These are phyloP conservation scores for Mucor indicus DNA, from an alignment of 371 early-diverging fungal species.

Conservation along the genomic window DNA sequence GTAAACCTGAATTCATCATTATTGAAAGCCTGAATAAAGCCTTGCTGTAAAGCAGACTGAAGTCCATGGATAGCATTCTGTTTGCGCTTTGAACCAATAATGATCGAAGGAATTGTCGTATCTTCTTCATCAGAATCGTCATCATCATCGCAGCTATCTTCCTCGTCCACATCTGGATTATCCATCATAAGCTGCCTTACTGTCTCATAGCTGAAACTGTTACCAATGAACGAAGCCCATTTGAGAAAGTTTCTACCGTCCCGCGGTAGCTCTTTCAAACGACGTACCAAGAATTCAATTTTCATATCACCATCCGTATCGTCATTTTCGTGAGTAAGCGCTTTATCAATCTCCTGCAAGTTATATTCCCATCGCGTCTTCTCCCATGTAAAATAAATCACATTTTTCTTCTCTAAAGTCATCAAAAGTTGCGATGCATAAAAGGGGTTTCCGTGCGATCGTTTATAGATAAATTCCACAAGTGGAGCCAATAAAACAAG, in stretches of 20 bases:
- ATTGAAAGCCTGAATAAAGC: conserved; percentile 39
- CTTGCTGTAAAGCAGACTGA: conserved; percentile 43
- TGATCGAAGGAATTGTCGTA: neutral
- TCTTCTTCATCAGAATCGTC: conserved; percentile 13
- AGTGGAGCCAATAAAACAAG: conserved; percentile 28
- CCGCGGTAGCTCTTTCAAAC: conserved; percentile 40
- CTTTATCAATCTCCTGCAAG: conserved; percentile 43
- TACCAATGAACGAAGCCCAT: conserved; percentile 52
- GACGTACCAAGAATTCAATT: conserved; percentile 37
- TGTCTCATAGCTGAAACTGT: conserved; percentile 41
- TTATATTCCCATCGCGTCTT: conserved; percentile 50
- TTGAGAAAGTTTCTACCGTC: conserved; percentile 46
- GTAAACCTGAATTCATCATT: conserved; percentile 43
- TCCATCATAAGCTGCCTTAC: conserved; percentile 41
- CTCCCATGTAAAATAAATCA: conserved; percentile 47
- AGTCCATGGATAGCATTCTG: conserved; percentile 44
- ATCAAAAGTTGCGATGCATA: conserved; percentile 38
- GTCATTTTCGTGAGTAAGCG: conserved; percentile 18
- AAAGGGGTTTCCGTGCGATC: conserved; percentile 44
- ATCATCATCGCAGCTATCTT: conserved; percentile 6
- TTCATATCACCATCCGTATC: conserved; percentile 30
- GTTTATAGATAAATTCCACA: conserved; percentile 39
- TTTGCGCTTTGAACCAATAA: neutral
- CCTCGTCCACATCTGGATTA: conserved; percentile 24
- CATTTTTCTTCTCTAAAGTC: conserved; percentile 41